A percentile compares a stretch with the other conserved stretches of the same genome.
Conservation (phyloP, 1,284 basidiomycete genomes). For the Irpex lacteus region DNA sequence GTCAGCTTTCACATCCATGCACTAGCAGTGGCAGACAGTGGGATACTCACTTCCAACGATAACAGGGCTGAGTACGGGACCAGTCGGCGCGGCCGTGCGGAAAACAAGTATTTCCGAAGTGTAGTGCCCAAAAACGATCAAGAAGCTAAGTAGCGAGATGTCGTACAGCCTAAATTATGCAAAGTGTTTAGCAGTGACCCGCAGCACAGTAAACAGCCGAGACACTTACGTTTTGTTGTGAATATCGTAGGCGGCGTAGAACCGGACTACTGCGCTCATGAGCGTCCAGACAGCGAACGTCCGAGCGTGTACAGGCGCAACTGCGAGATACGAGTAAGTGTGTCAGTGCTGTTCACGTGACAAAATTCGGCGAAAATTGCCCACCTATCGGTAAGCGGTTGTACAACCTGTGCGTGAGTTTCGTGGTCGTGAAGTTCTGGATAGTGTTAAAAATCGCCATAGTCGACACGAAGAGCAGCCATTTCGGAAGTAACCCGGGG, state of each 20-base stretch:
- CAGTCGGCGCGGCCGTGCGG: slow-evolving; percentile 67
- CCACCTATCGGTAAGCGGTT: slow-evolving; percentile 23
- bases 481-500: slow-evolving; percentile 76
- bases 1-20: background rate
- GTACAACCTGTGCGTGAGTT: slow-evolving; percentile 79
- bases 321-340: slow-evolving; percentile 37
- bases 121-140: slow-evolving; percentile 90
- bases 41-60: slow-evolving; percentile 80
- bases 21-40: background rate
- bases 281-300: slow-evolving; percentile 91
- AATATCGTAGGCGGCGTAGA: slow-evolving; percentile 87
- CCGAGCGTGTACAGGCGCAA: slow-evolving; percentile 81
- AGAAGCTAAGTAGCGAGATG: slow-evolving; percentile 83
- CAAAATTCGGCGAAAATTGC: background rate
- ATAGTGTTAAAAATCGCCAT: slow-evolving; percentile 82
- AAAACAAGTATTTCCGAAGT: slow-evolving; percentile 84
- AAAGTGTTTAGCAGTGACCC: background rate
- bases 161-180: slow-evolving; percentile 73
- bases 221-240: slow-evolving; percentile 67
- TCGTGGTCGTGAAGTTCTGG: slow-evolving; percentile 80
- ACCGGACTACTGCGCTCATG: slow-evolving; percentile 76
- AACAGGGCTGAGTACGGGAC: slow-evolving; percentile 73
- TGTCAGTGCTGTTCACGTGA: background rate
- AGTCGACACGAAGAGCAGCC: slow-evolving; percentile 79
- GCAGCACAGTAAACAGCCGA: slow-evolving; percentile 10